Evolutionary conservation across 345 rosid genomes (phyloP), one percentile per base, ranked within the genome.

Genomic region (Corymbia maculata): DNA sequence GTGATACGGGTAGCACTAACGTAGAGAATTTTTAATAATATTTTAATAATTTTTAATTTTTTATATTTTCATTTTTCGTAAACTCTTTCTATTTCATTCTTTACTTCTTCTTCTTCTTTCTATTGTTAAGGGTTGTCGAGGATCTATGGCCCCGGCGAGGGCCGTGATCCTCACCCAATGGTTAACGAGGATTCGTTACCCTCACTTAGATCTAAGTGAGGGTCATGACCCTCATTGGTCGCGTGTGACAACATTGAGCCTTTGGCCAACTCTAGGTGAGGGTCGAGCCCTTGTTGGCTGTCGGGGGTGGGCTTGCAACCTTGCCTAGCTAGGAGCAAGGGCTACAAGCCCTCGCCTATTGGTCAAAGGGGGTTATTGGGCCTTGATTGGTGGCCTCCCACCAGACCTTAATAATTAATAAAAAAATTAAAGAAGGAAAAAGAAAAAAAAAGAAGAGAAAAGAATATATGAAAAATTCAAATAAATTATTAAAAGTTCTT

Each of bases 161-260:
- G 26, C 22, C 61, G 21, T 55, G 28, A 55, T 28, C 61, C 61
- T 55, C 22, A 28, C 28, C 61, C 12, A 55, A 55, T 55, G 61
- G 28, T 55, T 4, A 19, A 12, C 22, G 1, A 22, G 2, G 28
- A 12, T 55, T 55, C 2, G 2, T 12, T 0, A 3, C 6, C 2
- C 5, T 55, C 11, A 4, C 5, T 12, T 12, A 55, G 22, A 55
- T 55, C 22, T 55, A 8, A 55, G 22, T 55, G 61, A 55, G 61
- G 61, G 61, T 9, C 1, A 1, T 1, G 9, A 1, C 61, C 13
- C 61, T 55, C 21, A 12, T 21, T 55, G 28, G 61, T 21, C 13
- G 2, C 4, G 61, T 55, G 61, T 4, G 28, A 55, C 9, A 24
- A 24, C 26, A 21, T 53, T 53, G 59, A 19, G 24, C 59, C 59